Percentiles rank a stretch among this genome's conserved stretches.
Conservation (phyloP, 73 alveolate genomes). For the Paramecium tetraurelia region DNA sequence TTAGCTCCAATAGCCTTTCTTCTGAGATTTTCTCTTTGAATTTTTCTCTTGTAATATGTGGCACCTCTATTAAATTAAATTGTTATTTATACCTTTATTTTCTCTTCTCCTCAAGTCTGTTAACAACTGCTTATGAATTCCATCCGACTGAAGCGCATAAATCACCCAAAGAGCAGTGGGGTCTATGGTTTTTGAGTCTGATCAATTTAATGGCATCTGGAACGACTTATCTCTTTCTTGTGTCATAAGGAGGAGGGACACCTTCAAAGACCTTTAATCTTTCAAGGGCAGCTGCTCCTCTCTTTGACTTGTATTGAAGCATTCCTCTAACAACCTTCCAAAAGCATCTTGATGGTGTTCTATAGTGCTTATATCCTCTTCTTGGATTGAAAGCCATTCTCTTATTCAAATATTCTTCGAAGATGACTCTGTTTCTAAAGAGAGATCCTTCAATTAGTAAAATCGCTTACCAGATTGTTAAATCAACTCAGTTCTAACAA, state of each 20-base stretch:
- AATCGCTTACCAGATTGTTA: constrained; percentile 67
- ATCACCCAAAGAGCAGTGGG: constrained; percentile 85
- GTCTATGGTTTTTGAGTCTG: constrained; percentile 81
- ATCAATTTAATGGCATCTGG: constrained; percentile 93
- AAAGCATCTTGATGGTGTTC: constrained; percentile 95
- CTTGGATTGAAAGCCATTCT: constrained; percentile 96
- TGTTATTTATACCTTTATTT: constrained; percentile 57
- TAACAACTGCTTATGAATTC: constrained; percentile 84
- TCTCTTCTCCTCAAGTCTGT: constrained; percentile 91
- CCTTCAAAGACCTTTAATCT: constrained; percentile 96
- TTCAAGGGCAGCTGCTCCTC: constrained; percentile 96
- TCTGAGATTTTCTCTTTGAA: neutral
- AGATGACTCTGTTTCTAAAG: constrained; percentile 64
- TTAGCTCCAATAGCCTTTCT: constrained; percentile 54
- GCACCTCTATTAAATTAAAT: neutral
- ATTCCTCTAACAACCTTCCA: constrained; percentile 92
- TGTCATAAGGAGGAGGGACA: constrained; percentile 96
- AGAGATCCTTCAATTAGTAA: constrained; percentile 41
- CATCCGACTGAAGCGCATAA: constrained; percentile 91
- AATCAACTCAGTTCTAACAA: constrained; percentile 91
- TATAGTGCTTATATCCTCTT: constrained; percentile 95
- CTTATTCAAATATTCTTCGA: constrained; percentile 89
- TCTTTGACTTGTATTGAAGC: constrained; percentile 95
- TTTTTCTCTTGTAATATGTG: constrained; percentile 34
- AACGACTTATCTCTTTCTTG: constrained; percentile 89